Conservation (phyloP, 176 grass and related monocot species). For the Aegilops longissima region DNA sequence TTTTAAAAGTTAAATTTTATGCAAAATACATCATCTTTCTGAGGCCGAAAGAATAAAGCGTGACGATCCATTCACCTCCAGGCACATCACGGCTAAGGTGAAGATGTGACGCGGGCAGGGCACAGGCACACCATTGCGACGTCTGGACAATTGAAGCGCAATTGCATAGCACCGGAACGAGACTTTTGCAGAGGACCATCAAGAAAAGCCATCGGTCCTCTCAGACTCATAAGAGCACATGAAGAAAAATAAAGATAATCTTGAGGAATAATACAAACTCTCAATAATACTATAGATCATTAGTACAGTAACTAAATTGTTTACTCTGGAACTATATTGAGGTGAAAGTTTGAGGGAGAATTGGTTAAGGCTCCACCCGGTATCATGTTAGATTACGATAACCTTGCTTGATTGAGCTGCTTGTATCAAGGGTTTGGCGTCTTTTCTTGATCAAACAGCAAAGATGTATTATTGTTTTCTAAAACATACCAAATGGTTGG, state of each 20-base stretch:
- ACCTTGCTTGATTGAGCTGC: neutral
- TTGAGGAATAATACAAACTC: neutral
- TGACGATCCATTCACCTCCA: neutral
- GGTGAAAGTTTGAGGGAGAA: neutral
- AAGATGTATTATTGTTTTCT: neutral
- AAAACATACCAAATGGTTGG: constrained; percentile 7
- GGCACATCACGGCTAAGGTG: neutral
- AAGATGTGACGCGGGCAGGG: neutral
- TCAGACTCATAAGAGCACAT: neutral
- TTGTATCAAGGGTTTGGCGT: neutral
- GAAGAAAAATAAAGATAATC: constrained; percentile 30
- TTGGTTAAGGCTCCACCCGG: neutral
- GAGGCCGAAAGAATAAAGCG: neutral
- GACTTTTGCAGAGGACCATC: neutral
- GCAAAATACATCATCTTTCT: neutral
- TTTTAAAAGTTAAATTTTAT: neutral
- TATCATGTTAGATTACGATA: neutral
- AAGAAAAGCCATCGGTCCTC: neutral
- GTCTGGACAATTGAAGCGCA: neutral
- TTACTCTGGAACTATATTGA: neutral
- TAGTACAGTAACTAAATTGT: neutral
- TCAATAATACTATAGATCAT: neutral
- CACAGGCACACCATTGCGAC: neutral
- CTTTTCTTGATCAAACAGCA: constrained; percentile 5
- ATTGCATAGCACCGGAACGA: neutral